phyloP scores from a whole-genome alignment of 169 alveolate species.

The Plasmodium gonderi region DNA sequence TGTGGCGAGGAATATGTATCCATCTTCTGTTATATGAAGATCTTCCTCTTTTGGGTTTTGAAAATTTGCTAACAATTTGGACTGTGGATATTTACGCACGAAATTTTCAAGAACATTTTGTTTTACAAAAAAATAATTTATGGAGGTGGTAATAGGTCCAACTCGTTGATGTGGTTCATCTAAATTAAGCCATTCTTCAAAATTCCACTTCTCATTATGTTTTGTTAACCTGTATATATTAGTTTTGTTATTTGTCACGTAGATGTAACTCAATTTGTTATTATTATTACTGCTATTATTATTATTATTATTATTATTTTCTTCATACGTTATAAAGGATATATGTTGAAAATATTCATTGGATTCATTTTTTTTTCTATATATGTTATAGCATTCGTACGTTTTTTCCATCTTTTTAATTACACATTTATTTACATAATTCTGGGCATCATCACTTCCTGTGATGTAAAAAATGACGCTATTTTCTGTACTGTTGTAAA shows the following conservation, averaged over 20 bases:
- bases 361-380: slow-evolving; percentile 19
- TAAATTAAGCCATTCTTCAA: slow-evolving; percentile 17
- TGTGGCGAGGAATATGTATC: slow-evolving; percentile 12
- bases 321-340: slow-evolving; percentile 13
- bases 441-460: slow-evolving; percentile 49
- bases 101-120: slow-evolving; percentile 6
- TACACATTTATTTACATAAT: slow-evolving; percentile 54
- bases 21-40: slow-evolving; percentile 47
- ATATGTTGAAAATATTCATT: slow-evolving; percentile 51
- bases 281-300: background rate
- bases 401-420: background rate
- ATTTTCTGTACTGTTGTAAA: slow-evolving; percentile 4
- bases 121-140: slow-evolving; percentile 42
- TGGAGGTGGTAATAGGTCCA: slow-evolving; percentile 41
- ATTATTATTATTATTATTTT: background rate
- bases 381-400: slow-evolving; percentile 30
- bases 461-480: slow-evolving; percentile 11
- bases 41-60: slow-evolving; percentile 5
- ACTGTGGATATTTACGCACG: slow-evolving; percentile 9
- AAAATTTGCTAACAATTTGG: background rate
- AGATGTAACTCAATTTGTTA: background rate
- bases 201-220: slow-evolving; percentile 23
- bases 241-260: slow-evolving; percentile 51
- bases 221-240: slow-evolving; percentile 26
- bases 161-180: slow-evolving; percentile 38